These are phyloP conservation scores for Solanum piurae DNA, from an alignment of 257 asterid species.

Conservation along the genomic window DNA sequence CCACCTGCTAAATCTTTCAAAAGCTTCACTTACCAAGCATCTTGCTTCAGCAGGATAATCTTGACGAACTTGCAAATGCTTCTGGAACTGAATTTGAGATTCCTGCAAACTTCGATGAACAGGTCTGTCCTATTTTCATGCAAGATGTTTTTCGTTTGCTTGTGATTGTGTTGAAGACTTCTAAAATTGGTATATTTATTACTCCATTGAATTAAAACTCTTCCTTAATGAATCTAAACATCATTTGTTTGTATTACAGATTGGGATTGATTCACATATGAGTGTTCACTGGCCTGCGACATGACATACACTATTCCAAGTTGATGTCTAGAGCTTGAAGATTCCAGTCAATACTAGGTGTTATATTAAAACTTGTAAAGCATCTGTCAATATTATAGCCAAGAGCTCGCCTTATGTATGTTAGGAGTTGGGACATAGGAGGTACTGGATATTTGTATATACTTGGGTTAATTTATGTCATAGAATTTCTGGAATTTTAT, in stretches of 20 bases:
- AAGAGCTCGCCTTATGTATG: background rate
- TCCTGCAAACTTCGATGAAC: slow-evolving; percentile 22
- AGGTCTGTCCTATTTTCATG: slow-evolving; percentile 12
- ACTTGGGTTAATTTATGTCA: background rate
- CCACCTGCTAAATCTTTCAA: background rate
- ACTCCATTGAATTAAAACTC: background rate
- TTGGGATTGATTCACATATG: slow-evolving; percentile 8
- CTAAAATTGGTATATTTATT: background rate
- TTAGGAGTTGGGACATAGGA: background rate
- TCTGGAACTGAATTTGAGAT: slow-evolving; percentile 25
- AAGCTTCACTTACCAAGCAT: background rate
- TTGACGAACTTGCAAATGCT: slow-evolving; percentile 19
- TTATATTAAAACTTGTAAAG: background rate
- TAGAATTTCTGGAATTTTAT: background rate
- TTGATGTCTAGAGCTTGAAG: background rate
- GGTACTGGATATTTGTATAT: background rate
- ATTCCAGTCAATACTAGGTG: background rate
- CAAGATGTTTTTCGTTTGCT: background rate
- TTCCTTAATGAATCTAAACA: background rate
- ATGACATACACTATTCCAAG: background rate
- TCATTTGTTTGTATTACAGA: slow-evolving; percentile 1
- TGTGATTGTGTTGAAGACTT: background rate
- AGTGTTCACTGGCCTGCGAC: slow-evolving; percentile 14
- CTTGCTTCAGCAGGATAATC: slow-evolving; percentile 17
- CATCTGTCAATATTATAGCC: background rate